phyloP scores from a whole-genome alignment of 2,329 filamentous ascomycete species.

The Fusarium subglutinans region DNA sequence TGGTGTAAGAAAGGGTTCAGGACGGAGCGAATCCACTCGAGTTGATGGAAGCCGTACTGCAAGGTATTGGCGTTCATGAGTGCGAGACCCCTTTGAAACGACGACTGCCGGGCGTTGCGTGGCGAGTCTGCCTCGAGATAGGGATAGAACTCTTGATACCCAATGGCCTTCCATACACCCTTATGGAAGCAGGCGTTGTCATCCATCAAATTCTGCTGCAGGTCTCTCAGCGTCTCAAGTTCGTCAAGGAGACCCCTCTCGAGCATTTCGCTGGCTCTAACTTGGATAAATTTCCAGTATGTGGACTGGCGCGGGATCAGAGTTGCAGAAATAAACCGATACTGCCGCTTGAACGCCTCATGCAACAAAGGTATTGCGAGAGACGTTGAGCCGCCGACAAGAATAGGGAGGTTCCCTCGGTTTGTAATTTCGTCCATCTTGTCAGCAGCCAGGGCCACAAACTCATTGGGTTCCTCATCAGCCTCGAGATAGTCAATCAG shows the following conservation, averaged over 20 bases:
- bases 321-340: background rate
- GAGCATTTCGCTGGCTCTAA: background rate
- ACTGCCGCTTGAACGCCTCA: background rate
- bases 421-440: background rate
- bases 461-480: background rate
- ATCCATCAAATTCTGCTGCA: background rate
- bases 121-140: background rate
- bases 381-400: background rate
- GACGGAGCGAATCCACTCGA: background rate
- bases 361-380: background rate
- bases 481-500: background rate
- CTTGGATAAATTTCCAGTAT: background rate
- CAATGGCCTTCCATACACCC: background rate
- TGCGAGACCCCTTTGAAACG: background rate
- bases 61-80: background rate
- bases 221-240: background rate
- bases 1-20: background rate
- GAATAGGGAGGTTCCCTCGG: background rate
- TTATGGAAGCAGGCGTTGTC: background rate
- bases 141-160: background rate
- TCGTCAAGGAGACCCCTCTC: background rate
- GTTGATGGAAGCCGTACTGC: background rate
- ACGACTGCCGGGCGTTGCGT: background rate
- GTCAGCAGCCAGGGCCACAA: background rate
- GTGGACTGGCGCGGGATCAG: background rate